Evolutionary conservation across 2,329 filamentous ascomycete genomes (phyloP).

Genomic region (Alternaria incomplexa): DNA sequence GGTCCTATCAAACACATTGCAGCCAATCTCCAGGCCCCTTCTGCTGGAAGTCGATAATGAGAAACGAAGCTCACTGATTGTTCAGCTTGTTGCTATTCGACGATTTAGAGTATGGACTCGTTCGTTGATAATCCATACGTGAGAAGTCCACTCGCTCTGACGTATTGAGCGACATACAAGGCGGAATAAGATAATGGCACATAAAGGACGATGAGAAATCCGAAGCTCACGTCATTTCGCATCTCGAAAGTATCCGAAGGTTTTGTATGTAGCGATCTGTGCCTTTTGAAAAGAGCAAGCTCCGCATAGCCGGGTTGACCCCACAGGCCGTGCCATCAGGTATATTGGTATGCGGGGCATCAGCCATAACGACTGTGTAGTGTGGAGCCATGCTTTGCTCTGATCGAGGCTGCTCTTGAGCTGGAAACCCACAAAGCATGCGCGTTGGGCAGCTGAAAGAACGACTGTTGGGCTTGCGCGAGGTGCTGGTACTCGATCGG

Average conservation of each 20-base stretch:
- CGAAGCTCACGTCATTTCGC: too few relatives aligned
- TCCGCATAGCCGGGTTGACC: background rate
- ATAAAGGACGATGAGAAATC: too few relatives aligned
- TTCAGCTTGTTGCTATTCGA: background rate
- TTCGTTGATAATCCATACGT: background rate
- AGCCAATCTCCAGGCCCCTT: slow-evolving; percentile 3
- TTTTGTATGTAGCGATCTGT: background rate
- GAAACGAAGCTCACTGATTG: background rate
- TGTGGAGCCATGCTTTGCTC: background rate
- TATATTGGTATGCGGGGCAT: slow-evolving; percentile 10
- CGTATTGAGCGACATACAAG: background rate
- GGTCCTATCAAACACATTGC: slow-evolving; percentile 1
- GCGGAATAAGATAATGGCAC: too few relatives aligned
- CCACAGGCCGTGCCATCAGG: background rate
- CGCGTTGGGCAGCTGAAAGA: background rate
- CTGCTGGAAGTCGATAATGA: background rate
- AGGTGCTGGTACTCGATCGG: background rate
- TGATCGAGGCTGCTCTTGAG: background rate
- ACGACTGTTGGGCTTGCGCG: background rate
- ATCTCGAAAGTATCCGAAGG: background rate
- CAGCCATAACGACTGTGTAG: background rate
- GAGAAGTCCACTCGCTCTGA: background rate
- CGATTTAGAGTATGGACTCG: background rate
- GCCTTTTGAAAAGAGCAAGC: background rate
- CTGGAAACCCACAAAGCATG: background rate